Evolutionary conservation across 148 eudicot genomes (phyloP).

Genomic region (Agrostemma githago): DNA sequence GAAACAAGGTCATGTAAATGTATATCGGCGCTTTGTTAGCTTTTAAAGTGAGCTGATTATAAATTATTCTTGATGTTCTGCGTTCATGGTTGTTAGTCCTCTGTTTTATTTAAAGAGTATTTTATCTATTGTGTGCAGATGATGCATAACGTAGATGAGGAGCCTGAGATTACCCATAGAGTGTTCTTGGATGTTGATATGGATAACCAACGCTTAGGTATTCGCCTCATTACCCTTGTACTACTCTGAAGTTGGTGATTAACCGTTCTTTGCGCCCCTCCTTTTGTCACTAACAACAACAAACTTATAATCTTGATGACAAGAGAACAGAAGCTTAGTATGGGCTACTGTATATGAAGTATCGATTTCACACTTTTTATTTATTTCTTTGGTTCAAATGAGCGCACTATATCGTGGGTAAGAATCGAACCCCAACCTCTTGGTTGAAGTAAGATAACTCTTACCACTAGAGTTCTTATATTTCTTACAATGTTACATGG

Average conservation of each 20-base stretch:
- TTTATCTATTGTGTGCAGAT: conserved; percentile 31
- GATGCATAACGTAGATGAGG: conserved; percentile 38
- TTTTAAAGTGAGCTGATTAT: neutral
- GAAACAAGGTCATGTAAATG: neutral
- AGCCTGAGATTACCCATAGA: conserved; percentile 71
- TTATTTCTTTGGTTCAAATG: neutral
- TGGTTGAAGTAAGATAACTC: too few species aligned
- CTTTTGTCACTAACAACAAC: too few species aligned
- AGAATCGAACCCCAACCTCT: too few species aligned
- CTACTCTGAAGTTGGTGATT: conserved; percentile 10
- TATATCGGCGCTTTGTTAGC: neutral
- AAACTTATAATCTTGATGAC: neutral
- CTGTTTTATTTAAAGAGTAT: neutral
- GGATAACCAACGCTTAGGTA: conserved; percentile 89
- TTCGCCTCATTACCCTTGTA: neutral
- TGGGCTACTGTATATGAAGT: neutral
- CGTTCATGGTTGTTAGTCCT: neutral
- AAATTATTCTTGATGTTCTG: neutral
- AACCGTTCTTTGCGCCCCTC: neutral
- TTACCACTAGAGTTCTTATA: too few species aligned
- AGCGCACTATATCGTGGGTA: too few species aligned
- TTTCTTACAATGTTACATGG: neutral
- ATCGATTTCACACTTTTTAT: neutral
- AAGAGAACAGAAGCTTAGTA: neutral
- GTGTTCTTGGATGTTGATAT: conserved; percentile 93